phyloP scores from a whole-genome alignment of 2,329 filamentous ascomycete species.

The Verticillium albo-atrum region DNA sequence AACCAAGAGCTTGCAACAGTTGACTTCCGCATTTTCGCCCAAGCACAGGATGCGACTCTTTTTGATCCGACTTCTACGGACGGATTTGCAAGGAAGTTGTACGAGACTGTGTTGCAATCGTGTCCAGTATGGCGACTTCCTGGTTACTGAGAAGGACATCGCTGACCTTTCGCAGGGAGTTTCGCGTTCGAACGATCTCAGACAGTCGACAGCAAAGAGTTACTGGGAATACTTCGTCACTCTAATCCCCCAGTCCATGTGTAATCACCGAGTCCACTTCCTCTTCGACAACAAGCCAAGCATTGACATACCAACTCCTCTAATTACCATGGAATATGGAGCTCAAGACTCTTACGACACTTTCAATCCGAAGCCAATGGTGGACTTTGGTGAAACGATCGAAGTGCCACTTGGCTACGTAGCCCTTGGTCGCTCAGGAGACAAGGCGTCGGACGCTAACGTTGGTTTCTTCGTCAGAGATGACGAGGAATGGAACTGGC shows the following conservation, averaged over 20 bases:
- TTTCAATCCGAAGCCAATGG: background rate
- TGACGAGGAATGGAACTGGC: constrained; percentile 33
- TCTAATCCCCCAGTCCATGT: background rate
- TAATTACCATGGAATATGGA: background rate
- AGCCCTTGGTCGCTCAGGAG: constrained; percentile 24
- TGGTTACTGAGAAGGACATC: constrained; percentile 25
- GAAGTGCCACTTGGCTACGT: constrained; percentile 22
- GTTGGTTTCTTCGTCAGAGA: constrained; percentile 30
- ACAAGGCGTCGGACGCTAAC: constrained; percentile 29
- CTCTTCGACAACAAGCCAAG: constrained; percentile 14
- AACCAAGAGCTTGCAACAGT: constrained; percentile 33
- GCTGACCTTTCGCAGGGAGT: constrained; percentile 15
- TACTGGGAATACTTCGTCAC: background rate
- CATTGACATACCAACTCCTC: background rate
- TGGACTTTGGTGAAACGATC: background rate
- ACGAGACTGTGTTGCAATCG: constrained; percentile 27
- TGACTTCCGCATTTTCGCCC: constrained; percentile 34
- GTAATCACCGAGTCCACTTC: constrained; percentile 11
- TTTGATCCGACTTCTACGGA: constrained; percentile 2
- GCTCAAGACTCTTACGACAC: background rate
- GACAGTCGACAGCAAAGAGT: background rate
- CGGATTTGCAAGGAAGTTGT: constrained; percentile 19
- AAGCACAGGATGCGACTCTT: constrained; percentile 20
- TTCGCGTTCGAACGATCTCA: background rate
- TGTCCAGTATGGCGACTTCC: constrained; percentile 25